These are phyloP conservation scores for Neofusicoccum kwambonambiense DNA, from an alignment of 2,329 filamentous ascomycete genomes.

Conservation along the genomic window DNA sequence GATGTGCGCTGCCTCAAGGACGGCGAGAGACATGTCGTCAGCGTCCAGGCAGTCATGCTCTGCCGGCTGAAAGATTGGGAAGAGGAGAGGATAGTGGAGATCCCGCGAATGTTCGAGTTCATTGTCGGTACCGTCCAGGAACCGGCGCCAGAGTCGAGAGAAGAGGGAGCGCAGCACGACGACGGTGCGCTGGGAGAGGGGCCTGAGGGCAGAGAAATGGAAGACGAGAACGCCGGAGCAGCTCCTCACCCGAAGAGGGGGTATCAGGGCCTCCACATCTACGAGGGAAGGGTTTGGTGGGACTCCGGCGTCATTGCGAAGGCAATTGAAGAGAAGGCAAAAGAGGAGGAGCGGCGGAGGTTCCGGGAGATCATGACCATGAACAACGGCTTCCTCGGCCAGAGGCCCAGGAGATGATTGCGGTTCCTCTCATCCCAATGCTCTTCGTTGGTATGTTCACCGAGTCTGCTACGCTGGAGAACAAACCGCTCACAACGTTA, in stretches of 20 bases:
- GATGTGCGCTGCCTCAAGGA: neutral
- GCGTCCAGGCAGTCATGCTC: slow-evolving; percentile 12
- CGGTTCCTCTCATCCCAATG: no score
- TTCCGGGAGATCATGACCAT: slow-evolving; percentile 8
- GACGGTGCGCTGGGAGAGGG: neutral
- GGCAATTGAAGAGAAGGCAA: slow-evolving; percentile 3
- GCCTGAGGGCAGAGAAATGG: neutral
- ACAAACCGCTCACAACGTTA: no score
- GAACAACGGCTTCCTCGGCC: slow-evolving; percentile 16
- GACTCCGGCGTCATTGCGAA: slow-evolving; percentile 7
- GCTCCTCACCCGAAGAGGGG: neutral
- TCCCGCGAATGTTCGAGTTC: slow-evolving; percentile 14
- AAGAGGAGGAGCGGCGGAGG: slow-evolving; percentile 9
- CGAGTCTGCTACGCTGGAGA: no score
- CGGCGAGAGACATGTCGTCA: slow-evolving; percentile 4
- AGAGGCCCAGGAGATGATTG: neutral
- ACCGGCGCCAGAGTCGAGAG: neutral
- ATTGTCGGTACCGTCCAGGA: slow-evolving; percentile 7
- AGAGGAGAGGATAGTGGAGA: slow-evolving; percentile 12
- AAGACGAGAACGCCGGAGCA: neutral
- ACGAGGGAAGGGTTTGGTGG: slow-evolving; percentile 14
- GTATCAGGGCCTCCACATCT: slow-evolving; percentile 15
- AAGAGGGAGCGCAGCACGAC: neutral
- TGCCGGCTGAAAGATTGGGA: slow-evolving; percentile 11
- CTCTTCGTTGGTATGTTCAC: no score